Base-by-base conservation (phyloP, 2,329 filamentous ascomycete genomes). In the Ophiostoma sp. region DNA sequence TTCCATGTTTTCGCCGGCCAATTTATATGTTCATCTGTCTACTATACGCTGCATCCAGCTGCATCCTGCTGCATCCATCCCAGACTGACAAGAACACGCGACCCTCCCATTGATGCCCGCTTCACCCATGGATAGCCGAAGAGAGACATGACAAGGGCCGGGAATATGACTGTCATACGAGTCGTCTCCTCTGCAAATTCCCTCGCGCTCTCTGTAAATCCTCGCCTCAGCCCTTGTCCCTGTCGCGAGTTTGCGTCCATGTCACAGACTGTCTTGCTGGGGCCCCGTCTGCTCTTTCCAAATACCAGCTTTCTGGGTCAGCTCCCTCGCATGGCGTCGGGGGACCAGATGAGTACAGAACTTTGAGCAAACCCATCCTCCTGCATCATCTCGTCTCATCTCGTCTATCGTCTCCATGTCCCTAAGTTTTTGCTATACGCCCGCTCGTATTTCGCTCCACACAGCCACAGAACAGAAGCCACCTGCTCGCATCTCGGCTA, bases 121-220 rank as follows among this genome's bases (percentile, higher is more conserved):
- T 27, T 62, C 38, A 41, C 36, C 38, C 36, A 16, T 62, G 58
- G 14, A 36, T 63, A 63, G 40, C 60, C 60, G 40, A 63, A 63
- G 16, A 27, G 60, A 44, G 40, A 44, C 60, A 44, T 63, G 12
- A 36, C 55, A 16, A 63, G 58, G 27, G 27, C 27, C 27, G 27
- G 58, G 27, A 47, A 14, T 47, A 47, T 47, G 45, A 47, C 27
- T 27, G 47, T 16, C n/a, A 55, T 27, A 55, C n/a, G 49, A 55
- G 49, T 6, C 49, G 49, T 55, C 49, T 55, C 49, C 27, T 27
- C 27, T 27, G 27, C 27, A 27, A 27, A 27, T 27, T 55, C 49
- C 14, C 7, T 27, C n/a, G 18, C 8, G 8, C 4, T 36, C 49
- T 36, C 14, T 27, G n/a, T 27, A 11, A 36, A 27, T 55, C 49